Evolutionary conservation across 495 filamentous ascomycete species (phyloP), one percentile per base, ranked within the genome.

Genomic region (Jackrogersella minutella): DNA sequence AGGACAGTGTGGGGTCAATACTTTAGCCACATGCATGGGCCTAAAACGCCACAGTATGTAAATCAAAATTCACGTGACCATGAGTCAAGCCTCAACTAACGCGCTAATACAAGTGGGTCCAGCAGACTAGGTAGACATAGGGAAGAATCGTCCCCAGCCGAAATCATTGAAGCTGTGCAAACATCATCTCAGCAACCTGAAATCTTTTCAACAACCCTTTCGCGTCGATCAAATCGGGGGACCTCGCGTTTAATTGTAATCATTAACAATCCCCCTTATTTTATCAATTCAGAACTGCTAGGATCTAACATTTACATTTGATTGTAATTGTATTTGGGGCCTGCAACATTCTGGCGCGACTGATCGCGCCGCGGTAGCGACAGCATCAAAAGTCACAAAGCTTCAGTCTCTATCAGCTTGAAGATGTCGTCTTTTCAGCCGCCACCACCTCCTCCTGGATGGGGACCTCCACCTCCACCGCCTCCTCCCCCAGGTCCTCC

Each of bases 401-500:
- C 61, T 60, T 59, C 51, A 34, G 58, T 50, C 58, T 43, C 46
- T 58, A 49, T 54, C 33, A 49, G 57, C 50, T 56, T 78, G 77
- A 83, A 69, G 64, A 97, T 97, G 93, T 90, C 91, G 63, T 92
- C 87, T 68, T 80, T 84, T 61, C 83, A 80, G 28, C 86, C 86
- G n/a, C 85, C 85, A 60, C 85, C 85, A 19, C 85, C 85, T 53
- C 84, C 85, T 41, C 81, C 81, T 53, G 82, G 83, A 37, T 85
- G 82, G 81, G 82, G 80, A 49, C 79, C 82, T 19, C 79, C 85
- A 14, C 81, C 85, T 1, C 84, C 85, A 58, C 91, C 91, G 57
- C 91, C 92, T 58, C 91, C 92, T 46, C 92, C 92, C 37, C 90
- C 91, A 26, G 90, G 89, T 72, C 88, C 88, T 62, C 83, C 86